Evolutionary conservation across 2,329 filamentous ascomycete genomes (phyloP).

Genomic region (Ophiostoma australiae): DNA sequence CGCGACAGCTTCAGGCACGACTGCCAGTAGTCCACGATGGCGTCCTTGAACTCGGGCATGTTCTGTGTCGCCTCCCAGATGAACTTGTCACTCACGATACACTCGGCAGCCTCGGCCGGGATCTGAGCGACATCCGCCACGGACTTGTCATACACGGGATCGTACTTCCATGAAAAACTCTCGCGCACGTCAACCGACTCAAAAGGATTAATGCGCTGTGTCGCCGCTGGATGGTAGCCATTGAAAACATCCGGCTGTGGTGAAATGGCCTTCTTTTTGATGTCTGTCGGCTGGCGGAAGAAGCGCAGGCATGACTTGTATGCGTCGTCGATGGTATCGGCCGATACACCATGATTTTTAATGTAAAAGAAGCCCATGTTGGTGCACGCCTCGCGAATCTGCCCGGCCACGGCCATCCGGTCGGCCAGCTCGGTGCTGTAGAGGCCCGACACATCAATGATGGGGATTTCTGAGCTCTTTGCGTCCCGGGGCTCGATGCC

Average conservation of each 20-base stretch:
- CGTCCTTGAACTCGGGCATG: slow-evolving; percentile 45
- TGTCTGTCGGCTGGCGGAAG: slow-evolving; percentile 36
- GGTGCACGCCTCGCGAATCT: slow-evolving; percentile 40
- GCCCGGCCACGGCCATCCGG: slow-evolving; percentile 4
- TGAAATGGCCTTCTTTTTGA: slow-evolving; percentile 40
- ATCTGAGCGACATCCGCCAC: slow-evolving; percentile 39
- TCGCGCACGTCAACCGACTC: slow-evolving; percentile 50
- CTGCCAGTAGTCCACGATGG: slow-evolving; percentile 45
- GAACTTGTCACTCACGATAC: slow-evolving; percentile 46
- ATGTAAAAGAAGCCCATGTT: slow-evolving; percentile 55
- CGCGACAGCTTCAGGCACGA: slow-evolving; percentile 44
- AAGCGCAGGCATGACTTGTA: slow-evolving; percentile 43
- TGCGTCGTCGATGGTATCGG: slow-evolving; percentile 32
- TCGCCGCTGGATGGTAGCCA: slow-evolving; percentile 52
- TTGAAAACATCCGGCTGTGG: slow-evolving; percentile 54
- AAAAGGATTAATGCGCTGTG: slow-evolving; percentile 46
- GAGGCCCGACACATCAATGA: slow-evolving; percentile 23
- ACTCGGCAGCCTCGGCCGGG: slow-evolving; percentile 40
- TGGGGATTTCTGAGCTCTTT: slow-evolving; percentile 25
- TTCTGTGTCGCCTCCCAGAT: slow-evolving; percentile 49
- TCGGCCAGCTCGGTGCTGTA: slow-evolving; percentile 15
- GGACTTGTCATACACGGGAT: slow-evolving; percentile 48
- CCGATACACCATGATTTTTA: slow-evolving; percentile 44
- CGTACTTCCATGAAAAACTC: slow-evolving; percentile 49
- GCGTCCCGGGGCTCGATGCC: slow-evolving; percentile 27